Percentiles rank a stretch among this genome's conserved stretches.
Evolutionary conservation across 2,329 filamentous ascomycete species (phyloP).

Genomic region (Paramyrothecium sp.): DNA sequence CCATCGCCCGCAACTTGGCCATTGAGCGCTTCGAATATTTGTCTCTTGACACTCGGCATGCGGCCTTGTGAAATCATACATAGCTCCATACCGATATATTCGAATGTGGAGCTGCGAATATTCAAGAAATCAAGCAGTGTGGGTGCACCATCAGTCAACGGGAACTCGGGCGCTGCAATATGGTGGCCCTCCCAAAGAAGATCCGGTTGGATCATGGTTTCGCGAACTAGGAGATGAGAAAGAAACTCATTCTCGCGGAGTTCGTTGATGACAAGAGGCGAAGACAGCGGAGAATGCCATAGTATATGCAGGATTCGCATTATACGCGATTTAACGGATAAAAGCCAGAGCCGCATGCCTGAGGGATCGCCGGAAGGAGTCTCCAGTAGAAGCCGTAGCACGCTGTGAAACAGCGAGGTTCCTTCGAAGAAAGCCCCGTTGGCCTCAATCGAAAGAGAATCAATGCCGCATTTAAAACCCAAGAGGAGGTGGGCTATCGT

Average conservation of each 20-base stretch:
- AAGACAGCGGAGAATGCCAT: constrained; percentile 80
- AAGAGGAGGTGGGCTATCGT: constrained; percentile 89
- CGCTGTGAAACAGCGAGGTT: constrained; percentile 78
- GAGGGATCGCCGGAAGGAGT: constrained; percentile 64
- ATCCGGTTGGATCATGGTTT: constrained; percentile 67
- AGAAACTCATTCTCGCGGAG: constrained; percentile 77
- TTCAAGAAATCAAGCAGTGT: constrained; percentile 77
- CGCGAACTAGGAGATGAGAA: constrained; percentile 71
- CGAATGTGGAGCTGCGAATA: constrained; percentile 73
- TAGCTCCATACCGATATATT: constrained; percentile 84
- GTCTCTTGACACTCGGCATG: constrained; percentile 67
- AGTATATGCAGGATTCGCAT: constrained; percentile 76
- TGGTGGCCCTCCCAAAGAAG: constrained; percentile 72
- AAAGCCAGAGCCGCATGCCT: constrained; percentile 65
- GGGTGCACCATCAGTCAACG: constrained; percentile 63
- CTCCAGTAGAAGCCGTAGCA: constrained; percentile 69
- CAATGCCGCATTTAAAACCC: constrained; percentile 77
- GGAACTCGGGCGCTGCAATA: constrained; percentile 62
- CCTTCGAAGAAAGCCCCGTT: constrained; percentile 69
- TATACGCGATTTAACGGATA: constrained; percentile 65
- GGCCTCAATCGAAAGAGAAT: constrained; percentile 65
- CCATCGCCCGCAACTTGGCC: constrained; percentile 69
- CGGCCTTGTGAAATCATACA: constrained; percentile 71
- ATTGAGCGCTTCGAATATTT: constrained; percentile 71
- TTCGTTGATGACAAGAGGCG: constrained; percentile 71